These are phyloP conservation scores for Penicillium atrosanguineum DNA, from an alignment of 495 filamentous ascomycete species.

Conservation along the genomic window DNA sequence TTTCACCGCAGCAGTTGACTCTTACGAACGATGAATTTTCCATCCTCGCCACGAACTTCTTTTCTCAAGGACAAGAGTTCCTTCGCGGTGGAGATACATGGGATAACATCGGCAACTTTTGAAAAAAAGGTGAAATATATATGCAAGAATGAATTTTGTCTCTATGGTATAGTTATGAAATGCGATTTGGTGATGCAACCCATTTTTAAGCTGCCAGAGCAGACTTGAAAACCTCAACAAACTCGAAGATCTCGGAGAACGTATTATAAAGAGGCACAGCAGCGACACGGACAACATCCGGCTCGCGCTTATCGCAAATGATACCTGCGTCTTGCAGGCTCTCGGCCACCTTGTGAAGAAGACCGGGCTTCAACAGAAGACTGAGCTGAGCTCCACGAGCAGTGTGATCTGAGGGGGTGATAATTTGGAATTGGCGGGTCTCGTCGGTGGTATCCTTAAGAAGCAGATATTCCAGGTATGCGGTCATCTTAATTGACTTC, in stretches of 20 bases:
- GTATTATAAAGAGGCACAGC: slow-evolving; percentile 88
- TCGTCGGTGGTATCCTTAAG: slow-evolving; percentile 43
- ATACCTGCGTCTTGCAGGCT: slow-evolving; percentile 66
- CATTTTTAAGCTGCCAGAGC: slow-evolving; percentile 21
- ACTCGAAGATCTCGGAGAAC: slow-evolving; percentile 73
- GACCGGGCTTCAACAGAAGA: slow-evolving; percentile 61
- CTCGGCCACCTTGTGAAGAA: slow-evolving; percentile 69
- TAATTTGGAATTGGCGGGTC: slow-evolving; percentile 50
- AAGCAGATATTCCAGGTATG: slow-evolving; percentile 73
- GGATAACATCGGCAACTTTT: slow-evolving; percentile 42
- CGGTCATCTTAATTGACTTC: slow-evolving; percentile 74
- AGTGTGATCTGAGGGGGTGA: slow-evolving; percentile 71
- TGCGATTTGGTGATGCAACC: neutral
- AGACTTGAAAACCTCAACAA: slow-evolving; percentile 55
- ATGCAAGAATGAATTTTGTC: neutral
- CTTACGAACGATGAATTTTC: slow-evolving; percentile 46
- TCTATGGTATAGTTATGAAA: neutral
- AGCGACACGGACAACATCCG: slow-evolving; percentile 93
- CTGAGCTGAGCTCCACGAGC: slow-evolving; percentile 89
- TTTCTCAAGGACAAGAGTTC: slow-evolving; percentile 46
- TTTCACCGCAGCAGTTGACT: slow-evolving; percentile 28
- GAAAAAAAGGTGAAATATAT: neutral
- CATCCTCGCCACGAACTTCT: slow-evolving; percentile 49
- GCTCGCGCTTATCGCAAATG: slow-evolving; percentile 84
- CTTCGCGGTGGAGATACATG: slow-evolving; percentile 37